These are phyloP conservation scores for Cercophora scortea DNA, from an alignment of 495 filamentous ascomycete genomes.

Conservation along the genomic window DNA sequence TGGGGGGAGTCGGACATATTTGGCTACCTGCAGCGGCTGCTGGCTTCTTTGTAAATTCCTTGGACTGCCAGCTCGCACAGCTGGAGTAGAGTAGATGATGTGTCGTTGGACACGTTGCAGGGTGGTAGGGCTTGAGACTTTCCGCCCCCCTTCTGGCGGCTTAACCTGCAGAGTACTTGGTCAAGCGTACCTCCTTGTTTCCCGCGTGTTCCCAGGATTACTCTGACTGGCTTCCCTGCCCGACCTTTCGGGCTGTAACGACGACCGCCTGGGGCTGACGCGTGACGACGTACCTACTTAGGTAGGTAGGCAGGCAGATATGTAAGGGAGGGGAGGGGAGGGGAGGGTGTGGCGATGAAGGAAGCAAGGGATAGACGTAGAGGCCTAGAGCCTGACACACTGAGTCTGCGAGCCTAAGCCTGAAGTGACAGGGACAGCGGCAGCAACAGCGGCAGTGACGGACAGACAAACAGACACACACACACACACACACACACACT, in stretches of 20 bases:
- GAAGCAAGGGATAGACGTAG: conserved; percentile 6
- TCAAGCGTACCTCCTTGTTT: conserved; percentile 31
- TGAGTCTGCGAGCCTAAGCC: conserved; percentile 15
- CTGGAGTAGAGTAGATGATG: conserved; percentile 39
- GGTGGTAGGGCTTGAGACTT: conserved; percentile 40
- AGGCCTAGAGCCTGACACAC: conserved; percentile 9
- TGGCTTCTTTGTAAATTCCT: conserved; percentile 49
- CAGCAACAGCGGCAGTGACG: no score
- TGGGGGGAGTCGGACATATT: conserved; percentile 94
- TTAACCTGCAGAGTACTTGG: conserved; percentile 39
- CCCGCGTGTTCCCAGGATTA: conserved; percentile 29
- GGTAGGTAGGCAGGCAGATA: conserved; percentile 1
- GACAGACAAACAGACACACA: no score
- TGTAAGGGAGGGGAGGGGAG: conserved; percentile 2
- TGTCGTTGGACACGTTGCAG: conserved; percentile 49
- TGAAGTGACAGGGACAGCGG: conserved; percentile 4
- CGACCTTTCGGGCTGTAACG: conserved; percentile 40
- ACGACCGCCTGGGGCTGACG: conserved; percentile 25
- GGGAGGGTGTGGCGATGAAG: conserved; percentile 15
- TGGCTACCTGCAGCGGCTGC: conserved; percentile 59
- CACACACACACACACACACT: no score
- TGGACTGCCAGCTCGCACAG: conserved; percentile 48
- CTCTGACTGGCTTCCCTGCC: conserved; percentile 36
- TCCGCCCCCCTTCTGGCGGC: conserved; percentile 26
- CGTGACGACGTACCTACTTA: conserved; percentile 3